Evolutionary conservation across 257 asterid species (phyloP).

Genomic region (Cinchona pubescens): DNA sequence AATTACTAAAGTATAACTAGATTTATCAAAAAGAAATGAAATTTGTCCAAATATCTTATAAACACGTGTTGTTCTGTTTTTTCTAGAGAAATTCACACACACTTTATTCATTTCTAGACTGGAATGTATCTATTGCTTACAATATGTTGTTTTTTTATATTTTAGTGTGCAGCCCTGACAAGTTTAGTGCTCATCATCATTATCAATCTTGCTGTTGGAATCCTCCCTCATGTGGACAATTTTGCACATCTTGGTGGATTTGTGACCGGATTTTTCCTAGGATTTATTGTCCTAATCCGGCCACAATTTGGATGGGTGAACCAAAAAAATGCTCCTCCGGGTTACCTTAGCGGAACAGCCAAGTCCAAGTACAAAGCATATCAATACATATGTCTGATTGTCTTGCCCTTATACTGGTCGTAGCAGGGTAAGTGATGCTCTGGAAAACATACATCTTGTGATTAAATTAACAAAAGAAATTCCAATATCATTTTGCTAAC

Average conservation of each 20-base stretch:
- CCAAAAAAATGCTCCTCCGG: slow-evolving; percentile 36
- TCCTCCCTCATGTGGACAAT: slow-evolving; percentile 95
- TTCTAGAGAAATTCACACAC: too few species aligned
- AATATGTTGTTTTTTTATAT: not conserved
- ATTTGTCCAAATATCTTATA: too few species aligned
- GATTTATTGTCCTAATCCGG: slow-evolving; percentile 69
- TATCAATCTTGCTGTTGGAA: slow-evolving; percentile 79
- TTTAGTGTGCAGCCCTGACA: slow-evolving; percentile 58
- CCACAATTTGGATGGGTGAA: slow-evolving; percentile 78
- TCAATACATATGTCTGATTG: slow-evolving; percentile 50
- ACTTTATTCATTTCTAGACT: not conserved
- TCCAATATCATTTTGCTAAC: not conserved
- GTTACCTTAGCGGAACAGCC: slow-evolving; percentile 22
- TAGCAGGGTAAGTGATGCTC: slow-evolving; percentile 42
- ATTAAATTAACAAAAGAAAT: not conserved
- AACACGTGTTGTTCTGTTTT: too few species aligned
- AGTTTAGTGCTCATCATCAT: slow-evolving; percentile 62
- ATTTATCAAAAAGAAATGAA: too few species aligned
- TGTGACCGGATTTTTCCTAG: slow-evolving; percentile 66
- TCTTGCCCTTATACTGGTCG: slow-evolving; percentile 36
- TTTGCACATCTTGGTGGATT: slow-evolving; percentile 97
- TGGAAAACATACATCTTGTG: not conserved
- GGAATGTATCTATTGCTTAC: not conserved
- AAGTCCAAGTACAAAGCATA: slow-evolving; percentile 71
- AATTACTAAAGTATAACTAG: too few species aligned